Conservation (phyloP, 192 early-diverging fungal genomes). For the Coemansia sp. region DNA sequence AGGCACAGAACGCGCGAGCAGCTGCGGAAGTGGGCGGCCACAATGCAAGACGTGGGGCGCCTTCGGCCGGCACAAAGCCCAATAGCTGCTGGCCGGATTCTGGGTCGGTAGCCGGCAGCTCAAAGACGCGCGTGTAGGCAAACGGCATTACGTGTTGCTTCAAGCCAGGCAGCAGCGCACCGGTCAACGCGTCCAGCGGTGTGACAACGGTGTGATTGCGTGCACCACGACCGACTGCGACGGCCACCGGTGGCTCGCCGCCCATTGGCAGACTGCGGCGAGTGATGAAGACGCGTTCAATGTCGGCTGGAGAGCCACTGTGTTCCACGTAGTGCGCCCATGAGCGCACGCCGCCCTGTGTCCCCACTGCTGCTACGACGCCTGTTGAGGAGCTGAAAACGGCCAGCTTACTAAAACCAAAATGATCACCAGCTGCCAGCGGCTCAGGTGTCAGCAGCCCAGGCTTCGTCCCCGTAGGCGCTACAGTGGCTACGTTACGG, state of each 20-base stretch:
- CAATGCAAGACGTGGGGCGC: constrained; percentile 48
- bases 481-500: constrained; percentile 12
- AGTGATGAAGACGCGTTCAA: constrained; percentile 37
- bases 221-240: constrained; percentile 27
- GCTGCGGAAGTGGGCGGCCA: constrained; percentile 65
- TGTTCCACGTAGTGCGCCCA: constrained; percentile 68
- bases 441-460: neutral
- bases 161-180: constrained; percentile 6
- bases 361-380: constrained; percentile 81
- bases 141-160: constrained; percentile 21
- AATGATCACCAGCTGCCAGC: constrained; percentile 38
- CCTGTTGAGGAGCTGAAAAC: constrained; percentile 76
- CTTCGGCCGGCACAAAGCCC: constrained; percentile 14
- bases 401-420: constrained; percentile 87
- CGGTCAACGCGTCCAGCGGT: constrained; percentile 37
- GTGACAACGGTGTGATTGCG: constrained; percentile 34
- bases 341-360: constrained; percentile 68
- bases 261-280: constrained; percentile 34
- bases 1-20: constrained; percentile 54
- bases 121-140: constrained; percentile 54
- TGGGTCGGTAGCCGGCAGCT: constrained; percentile 58
- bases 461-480: constrained; percentile 3
- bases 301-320: constrained; percentile 12
- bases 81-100: constrained; percentile 33
- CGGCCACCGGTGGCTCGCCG: constrained; percentile 26